Conservation (phyloP, 768 basidiomycete genomes). For the Podaxis sp. region DNA sequence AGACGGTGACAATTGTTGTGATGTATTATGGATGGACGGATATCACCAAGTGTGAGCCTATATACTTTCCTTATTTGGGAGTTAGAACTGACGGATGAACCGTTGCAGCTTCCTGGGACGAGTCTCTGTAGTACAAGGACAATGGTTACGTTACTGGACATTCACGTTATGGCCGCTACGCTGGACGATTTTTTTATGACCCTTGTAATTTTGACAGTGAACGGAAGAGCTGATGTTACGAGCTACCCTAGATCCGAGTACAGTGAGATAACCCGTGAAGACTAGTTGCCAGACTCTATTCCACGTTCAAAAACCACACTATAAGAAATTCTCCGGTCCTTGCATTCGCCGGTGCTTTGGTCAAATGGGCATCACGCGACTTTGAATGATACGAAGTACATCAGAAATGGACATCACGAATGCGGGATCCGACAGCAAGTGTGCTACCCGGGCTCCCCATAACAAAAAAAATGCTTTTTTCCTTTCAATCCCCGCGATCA, state of each 20-base stretch:
- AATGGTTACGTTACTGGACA: not conserved
- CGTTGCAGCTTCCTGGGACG: slow-evolving; percentile 7
- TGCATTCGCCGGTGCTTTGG: too few relatives aligned
- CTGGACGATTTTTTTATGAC: not conserved
- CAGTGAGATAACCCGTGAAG: not conserved
- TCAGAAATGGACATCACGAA: too few relatives aligned
- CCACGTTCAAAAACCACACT: too few relatives aligned
- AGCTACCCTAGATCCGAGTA: not conserved
- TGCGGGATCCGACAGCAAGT: too few relatives aligned
- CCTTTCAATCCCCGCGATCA: too few relatives aligned
- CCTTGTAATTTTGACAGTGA: not conserved
- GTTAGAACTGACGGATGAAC: slow-evolving; percentile 18
- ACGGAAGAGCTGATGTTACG: not conserved
- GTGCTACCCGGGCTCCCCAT: too few relatives aligned
- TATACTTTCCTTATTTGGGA: not conserved
- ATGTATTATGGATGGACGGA: slow-evolving; percentile 71
- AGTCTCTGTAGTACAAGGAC: not conserved
- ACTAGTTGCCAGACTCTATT: not conserved
- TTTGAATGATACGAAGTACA: too few relatives aligned
- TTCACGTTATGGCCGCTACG: not conserved
- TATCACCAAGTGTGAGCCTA: slow-evolving; percentile 69
- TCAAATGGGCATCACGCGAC: too few relatives aligned
- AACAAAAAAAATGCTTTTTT: too few relatives aligned
- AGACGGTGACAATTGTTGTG: slow-evolving; percentile 59
- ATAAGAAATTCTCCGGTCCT: too few relatives aligned